Evolutionary conservation across 129 eudicot species (phyloP).

Genomic region (Chrysanthemum seticuspe): DNA sequence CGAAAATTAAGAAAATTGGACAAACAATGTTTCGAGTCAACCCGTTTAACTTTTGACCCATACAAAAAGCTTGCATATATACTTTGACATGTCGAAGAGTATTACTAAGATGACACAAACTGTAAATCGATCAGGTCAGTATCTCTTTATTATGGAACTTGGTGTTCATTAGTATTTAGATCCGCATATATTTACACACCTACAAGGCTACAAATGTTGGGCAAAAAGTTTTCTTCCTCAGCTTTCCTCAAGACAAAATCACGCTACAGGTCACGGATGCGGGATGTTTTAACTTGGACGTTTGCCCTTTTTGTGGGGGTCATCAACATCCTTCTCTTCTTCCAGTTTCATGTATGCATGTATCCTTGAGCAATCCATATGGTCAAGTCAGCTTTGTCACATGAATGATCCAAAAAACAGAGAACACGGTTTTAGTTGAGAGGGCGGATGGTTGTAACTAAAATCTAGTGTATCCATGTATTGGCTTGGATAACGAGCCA

Average conservation of each 20-base stretch:
- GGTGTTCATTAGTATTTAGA: not conserved
- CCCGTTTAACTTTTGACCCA: too few relatives aligned
- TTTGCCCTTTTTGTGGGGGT: not conserved
- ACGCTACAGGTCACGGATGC: conserved; percentile 26
- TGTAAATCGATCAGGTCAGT: too few relatives aligned
- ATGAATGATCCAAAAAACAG: conserved; percentile 27
- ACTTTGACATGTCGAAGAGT: too few relatives aligned
- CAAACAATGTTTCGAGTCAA: too few relatives aligned
- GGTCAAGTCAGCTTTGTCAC: conserved; percentile 8
- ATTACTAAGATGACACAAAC: too few relatives aligned
- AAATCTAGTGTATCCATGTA: conserved; percentile 27
- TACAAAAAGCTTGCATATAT: too few relatives aligned
- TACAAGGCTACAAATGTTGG: not conserved
- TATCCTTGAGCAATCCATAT: conserved; percentile 32
- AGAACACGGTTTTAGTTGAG: conserved; percentile 19
- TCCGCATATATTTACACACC: not conserved
- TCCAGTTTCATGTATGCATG: not conserved
- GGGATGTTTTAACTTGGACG: conserved; percentile 27
- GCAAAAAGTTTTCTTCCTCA: conserved; percentile 8
- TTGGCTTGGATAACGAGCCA: conserved; percentile 23
- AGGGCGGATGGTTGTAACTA: conserved; percentile 34
- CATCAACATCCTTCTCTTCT: conserved; percentile 24
- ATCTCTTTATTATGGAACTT: too few relatives aligned
- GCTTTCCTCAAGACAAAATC: conserved; percentile 25
- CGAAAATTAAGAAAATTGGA: too few relatives aligned